phyloP scores from a whole-genome alignment of 2,329 filamentous ascomycete genomes.

The Aspergillus sp. region DNA sequence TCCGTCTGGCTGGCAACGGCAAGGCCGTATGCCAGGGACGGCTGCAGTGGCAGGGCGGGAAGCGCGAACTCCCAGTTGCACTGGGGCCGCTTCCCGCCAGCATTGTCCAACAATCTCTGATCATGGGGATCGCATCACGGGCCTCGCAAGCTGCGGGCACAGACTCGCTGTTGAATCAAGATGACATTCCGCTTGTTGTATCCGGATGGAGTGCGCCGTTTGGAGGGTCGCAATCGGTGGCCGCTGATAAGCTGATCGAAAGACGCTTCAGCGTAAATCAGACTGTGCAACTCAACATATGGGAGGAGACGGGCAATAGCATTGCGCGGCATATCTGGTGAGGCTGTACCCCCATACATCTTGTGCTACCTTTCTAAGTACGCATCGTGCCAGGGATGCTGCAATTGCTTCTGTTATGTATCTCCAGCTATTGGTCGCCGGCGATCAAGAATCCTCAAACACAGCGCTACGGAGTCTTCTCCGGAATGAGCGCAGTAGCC shows the following conservation, averaged over 20 bases:
- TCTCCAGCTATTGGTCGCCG: constrained; percentile 50
- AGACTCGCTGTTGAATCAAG: constrained; percentile 29
- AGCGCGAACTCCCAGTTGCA: constrained; percentile 38
- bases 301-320: constrained; percentile 73
- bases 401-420: constrained; percentile 62
- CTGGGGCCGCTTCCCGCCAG: constrained; percentile 36
- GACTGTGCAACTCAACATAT: constrained; percentile 54
- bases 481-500: constrained; percentile 28
- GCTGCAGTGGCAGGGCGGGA: constrained; percentile 40
- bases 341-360: constrained; percentile 19
- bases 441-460: constrained; percentile 28
- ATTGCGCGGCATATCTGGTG: constrained; percentile 75
- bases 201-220: constrained; percentile 60
- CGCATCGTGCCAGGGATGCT: constrained; percentile 54
- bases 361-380: constrained; percentile 19
- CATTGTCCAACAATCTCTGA: constrained; percentile 30
- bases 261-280: constrained; percentile 55
- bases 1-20: constrained; percentile 24
- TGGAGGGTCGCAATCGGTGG: constrained; percentile 44
- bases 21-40: constrained; percentile 29
- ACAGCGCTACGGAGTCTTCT: constrained; percentile 41
- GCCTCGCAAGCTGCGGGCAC: constrained; percentile 1
- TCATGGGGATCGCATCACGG: constrained; percentile 32
- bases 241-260: constrained; percentile 59
- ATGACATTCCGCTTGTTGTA: constrained; percentile 52